These are phyloP conservation scores for Fusarium secorum DNA, from an alignment of 2,329 filamentous ascomycete species.

Conservation along the genomic window DNA sequence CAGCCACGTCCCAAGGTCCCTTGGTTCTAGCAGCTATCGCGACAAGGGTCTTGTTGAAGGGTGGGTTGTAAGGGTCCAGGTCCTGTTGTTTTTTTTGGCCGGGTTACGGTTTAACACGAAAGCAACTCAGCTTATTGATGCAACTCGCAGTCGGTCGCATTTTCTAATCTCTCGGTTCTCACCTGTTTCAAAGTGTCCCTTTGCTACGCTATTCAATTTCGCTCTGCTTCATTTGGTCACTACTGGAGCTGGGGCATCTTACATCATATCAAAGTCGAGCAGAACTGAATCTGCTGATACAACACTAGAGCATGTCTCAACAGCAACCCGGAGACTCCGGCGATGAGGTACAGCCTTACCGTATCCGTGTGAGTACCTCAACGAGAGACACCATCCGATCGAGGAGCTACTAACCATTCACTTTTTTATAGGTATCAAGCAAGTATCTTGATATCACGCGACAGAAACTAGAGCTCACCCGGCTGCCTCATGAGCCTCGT, in stretches of 20 bases:
- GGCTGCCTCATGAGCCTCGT: constrained; percentile 67
- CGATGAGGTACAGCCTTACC: constrained; percentile 62
- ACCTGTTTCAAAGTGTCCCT: constrained; percentile 4
- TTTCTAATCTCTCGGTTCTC: constrained; percentile 23
- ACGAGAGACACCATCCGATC: background rate
- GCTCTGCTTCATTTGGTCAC: background rate
- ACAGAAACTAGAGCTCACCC: constrained; percentile 71
- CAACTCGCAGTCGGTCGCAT: constrained; percentile 6
- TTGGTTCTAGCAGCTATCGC: constrained; percentile 34
- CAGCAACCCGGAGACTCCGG: constrained; percentile 39
- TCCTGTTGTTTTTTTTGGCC: constrained; percentile 24
- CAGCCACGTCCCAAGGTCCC: constrained; percentile 30
- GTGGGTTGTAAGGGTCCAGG: constrained; percentile 26
- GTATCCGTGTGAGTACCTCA: constrained; percentile 60
- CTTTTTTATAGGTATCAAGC: constrained; percentile 62
- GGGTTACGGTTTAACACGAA: constrained; percentile 13
- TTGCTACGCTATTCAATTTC: background rate
- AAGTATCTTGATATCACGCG: constrained; percentile 72
- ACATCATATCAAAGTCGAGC: background rate
- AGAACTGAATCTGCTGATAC: background rate
- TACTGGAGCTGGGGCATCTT: background rate
- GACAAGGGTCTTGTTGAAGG: constrained; percentile 21
- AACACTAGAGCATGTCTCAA: constrained; percentile 15
- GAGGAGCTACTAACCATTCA: constrained; percentile 39
- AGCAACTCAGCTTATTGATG: constrained; percentile 23